A percentile compares a stretch with the other conserved stretches of the same genome.
These are phyloP conservation scores for Fennellomyces sp. DNA, from an alignment of 371 early-diverging fungal genomes.

Conservation along the genomic window DNA sequence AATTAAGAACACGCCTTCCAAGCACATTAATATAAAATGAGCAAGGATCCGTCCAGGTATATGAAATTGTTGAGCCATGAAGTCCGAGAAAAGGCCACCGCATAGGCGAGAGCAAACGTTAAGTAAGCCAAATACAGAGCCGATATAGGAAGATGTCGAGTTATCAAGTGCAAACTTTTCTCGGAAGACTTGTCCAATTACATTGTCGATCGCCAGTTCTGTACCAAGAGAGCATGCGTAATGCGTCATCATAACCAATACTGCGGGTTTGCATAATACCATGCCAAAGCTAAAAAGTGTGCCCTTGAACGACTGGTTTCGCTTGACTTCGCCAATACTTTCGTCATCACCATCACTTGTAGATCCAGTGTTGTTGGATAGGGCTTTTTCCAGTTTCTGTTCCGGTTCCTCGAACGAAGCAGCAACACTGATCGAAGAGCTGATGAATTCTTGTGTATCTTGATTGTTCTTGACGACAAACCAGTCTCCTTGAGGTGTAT, in stretches of 20 bases:
- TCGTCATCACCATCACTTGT: background rate
- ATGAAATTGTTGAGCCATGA: constrained; percentile 7
- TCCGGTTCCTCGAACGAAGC: background rate
- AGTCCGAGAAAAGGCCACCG: constrained; percentile 56
- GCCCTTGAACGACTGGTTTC: constrained; percentile 1
- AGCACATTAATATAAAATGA: constrained; percentile 41
- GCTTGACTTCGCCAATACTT: constrained; percentile 14
- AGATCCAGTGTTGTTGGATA: background rate
- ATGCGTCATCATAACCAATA: constrained; percentile 48
- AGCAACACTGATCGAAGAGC: too few relatives aligned
- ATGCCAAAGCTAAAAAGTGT: background rate
- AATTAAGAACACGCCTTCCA: constrained; percentile 35
- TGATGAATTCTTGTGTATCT: background rate
- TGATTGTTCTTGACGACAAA: constrained; percentile 7
- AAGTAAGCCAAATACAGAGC: constrained; percentile 66
- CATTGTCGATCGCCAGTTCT: constrained; percentile 63
- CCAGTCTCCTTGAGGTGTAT: constrained; percentile 48
- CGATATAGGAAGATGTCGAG: constrained; percentile 50
- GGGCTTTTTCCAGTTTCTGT: background rate
- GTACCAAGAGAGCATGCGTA: constrained; percentile 69
- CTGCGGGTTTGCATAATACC: constrained; percentile 24
- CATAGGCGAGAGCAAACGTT: constrained; percentile 66
- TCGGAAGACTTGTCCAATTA: constrained; percentile 40
- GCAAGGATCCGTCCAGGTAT: constrained; percentile 27
- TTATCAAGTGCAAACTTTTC: constrained; percentile 38